Evolutionary conservation across 2,329 filamentous ascomycete species (phyloP), one percentile per base, ranked within the genome.

Genomic region (Arthrinium phaeospermum): DNA sequence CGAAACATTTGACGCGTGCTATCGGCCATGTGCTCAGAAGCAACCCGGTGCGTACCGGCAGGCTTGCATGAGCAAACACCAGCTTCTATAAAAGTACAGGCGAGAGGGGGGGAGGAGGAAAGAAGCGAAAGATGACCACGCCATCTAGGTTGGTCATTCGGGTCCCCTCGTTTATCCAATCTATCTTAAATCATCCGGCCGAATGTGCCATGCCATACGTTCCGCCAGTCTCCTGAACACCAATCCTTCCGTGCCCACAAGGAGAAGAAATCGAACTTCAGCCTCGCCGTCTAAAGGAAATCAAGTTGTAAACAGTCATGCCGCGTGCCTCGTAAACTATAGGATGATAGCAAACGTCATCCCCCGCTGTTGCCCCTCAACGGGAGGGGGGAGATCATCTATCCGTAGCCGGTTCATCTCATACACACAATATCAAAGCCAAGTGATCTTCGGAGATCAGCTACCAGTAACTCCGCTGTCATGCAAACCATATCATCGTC

Each of bases 391-490:
- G 57, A 13, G 8, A 64, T 64, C 57, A 64, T 64, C 57, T 64
- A 64, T 64, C 34, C 34, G 10, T 64, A 22, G 14, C 34, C 57
- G 14, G 34, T n/a, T 37, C 57, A 41, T 41, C 57, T 41, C 57
- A 34, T 24, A n/a, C 34, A 41, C 53, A 37, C 30, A 41, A 64
- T 64, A 13, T 13, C 57, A 64, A 41, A 64, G 10, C 34, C 34
- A 64, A 64, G 34, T 41, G 57, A 64, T 41, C 57, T 37, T 37
- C 34, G 7, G 3, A 64, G 57, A 41, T 64, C 57, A 41, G 13
- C 34, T 41, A 64, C 57, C 57, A 64, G 57, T 64, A 64, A 64
- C 57, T 64, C 57, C 57, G 57, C 34, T 64, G 57, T 30, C 57
- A 64, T 64, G 57, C 30, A 64, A 64, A 64, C 57, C 57, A 64